Conservation (phyloP, 192 early-diverging fungal species). For the Entophlyctis helioformis region DNA sequence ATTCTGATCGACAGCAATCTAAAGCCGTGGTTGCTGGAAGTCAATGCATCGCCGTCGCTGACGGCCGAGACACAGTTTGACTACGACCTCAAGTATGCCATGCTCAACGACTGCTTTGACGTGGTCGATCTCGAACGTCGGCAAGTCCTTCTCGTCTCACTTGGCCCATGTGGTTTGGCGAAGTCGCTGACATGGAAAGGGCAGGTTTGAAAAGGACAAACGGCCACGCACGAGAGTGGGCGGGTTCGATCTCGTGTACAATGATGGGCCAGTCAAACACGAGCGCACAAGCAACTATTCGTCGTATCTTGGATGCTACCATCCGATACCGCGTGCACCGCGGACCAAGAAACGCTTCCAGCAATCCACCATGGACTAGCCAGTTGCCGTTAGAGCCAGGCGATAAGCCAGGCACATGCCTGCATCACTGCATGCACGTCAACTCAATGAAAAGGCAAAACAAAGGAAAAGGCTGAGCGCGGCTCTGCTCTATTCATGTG, state of each 20-base stretch:
- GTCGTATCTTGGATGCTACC: constrained; percentile 38
- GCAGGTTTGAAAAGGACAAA: no score
- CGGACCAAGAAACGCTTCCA: constrained; percentile 30
- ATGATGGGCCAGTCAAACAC: constrained; percentile 49
- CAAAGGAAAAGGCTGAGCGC: no score
- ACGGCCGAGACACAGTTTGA: constrained; percentile 54
- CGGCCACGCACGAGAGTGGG: constrained; percentile 19
- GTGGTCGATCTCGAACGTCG: constrained; percentile 48
- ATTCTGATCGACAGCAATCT: constrained; percentile 46
- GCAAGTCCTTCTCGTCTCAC: no score
- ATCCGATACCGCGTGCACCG: constrained; percentile 37
- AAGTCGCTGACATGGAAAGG: no score
- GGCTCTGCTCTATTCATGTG: no score
- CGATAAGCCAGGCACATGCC: no score
- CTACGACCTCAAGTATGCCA: constrained; percentile 47
- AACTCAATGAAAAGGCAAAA: no score
- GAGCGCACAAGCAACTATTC: constrained; percentile 36
- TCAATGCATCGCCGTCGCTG: constrained; percentile 46
- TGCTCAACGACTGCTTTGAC: constrained; percentile 50
- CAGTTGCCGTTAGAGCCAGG: no score
- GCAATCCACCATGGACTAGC: no score
- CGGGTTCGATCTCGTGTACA: constrained; percentile 56
- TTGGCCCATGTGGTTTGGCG: no score
- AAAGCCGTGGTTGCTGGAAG: constrained; percentile 49
- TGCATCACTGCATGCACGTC: no score